These are phyloP conservation scores for Pseudogymnoascus pannorum DNA, from an alignment of 2,329 filamentous ascomycete genomes.

Conservation along the genomic window DNA sequence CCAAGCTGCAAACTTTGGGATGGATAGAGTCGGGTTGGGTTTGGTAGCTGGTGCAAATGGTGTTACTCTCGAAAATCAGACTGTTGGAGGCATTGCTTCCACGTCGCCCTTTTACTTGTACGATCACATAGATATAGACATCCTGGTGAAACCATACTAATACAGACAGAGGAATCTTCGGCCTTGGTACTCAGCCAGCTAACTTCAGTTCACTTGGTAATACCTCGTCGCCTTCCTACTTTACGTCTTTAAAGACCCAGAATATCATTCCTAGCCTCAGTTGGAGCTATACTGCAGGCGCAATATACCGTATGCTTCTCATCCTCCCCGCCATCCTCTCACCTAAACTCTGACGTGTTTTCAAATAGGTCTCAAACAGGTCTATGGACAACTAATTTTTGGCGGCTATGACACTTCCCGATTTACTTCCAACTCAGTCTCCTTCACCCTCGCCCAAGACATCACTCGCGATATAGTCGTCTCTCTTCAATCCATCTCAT, in stretches of 20 bases:
- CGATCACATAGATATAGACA: conserved; percentile 17
- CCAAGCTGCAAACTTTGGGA: conserved; percentile 20
- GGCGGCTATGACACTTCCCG: conserved; percentile 36
- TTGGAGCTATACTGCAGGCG: conserved; percentile 38
- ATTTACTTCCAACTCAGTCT: conserved; percentile 32
- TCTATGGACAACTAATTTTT: conserved; percentile 34
- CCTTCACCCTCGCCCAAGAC: conserved; percentile 32
- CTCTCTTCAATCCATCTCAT: conserved; percentile 33
- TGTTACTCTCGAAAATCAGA: conserved; percentile 18
- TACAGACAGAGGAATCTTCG: conserved; percentile 31
- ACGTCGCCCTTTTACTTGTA: conserved; percentile 34
- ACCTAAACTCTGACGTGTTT: background rate
- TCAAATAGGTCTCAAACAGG: conserved; percentile 20
- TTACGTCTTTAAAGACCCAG: conserved; percentile 32
- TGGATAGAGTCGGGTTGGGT: conserved; percentile 16
- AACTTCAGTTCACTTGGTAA: conserved; percentile 34
- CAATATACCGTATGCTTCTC: conserved; percentile 30
- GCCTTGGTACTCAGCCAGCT: conserved; percentile 33
- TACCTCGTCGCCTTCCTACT: conserved; percentile 30
- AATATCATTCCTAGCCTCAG: conserved; percentile 34
- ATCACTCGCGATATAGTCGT: conserved; percentile 33
- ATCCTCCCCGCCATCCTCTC: background rate
- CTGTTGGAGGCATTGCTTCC: conserved; percentile 27
- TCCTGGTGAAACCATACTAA: conserved; percentile 15
- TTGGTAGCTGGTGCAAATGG: conserved; percentile 19